Evolutionary conservation across 345 rosid species (phyloP), one percentile per base, ranked within the genome.

Genomic region (Erodium maritimum): DNA sequence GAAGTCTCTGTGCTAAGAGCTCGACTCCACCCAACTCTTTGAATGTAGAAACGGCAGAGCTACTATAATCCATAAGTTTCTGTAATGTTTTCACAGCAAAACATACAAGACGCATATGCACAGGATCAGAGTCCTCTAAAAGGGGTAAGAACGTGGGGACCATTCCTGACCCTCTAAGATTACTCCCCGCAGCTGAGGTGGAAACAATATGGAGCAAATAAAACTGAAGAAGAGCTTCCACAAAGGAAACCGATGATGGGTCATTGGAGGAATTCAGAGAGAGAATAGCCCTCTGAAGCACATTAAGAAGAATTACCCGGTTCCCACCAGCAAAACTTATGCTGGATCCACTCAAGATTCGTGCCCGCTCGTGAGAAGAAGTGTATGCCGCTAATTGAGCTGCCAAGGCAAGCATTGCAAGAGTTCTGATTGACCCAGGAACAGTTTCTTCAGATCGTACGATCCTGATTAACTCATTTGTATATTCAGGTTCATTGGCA

Each of bases 371-470:
- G 81, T 84, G 95, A 64, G 98, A 88, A 50, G 93, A 88, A 22
- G 94, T 81, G 72, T 88, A 88, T 63, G 93, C 93, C 75, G 96
- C 98, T 64, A 91, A 72, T 57, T 91, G 98, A 33, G 95, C 96
- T 61, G 93, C 93, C 75, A 91, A 71, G 23, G 98, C 93, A 72
- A 79, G 87, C 98, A 91, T 88, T 42, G 96, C 87, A 67, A 88
- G 95, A 46, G 95, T 88, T 73, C 95, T 84, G 65, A 84, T 85
- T 56, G 77, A 75, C 59, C 98, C 96, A 55, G 91, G 88, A 67
- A 86, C 72, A 53, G 82, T 74, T 67, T 86, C 95, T 67, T 91
- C 98, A 6, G 98, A 79, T 16, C 85, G 80, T 67, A 91, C 98
- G 50, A 91, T 91, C 76, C 93, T 86, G 59, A 86, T 86, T 57